phyloP scores from a whole-genome alignment of 2,329 filamentous ascomycete genomes.

The Fusarium sp. region DNA sequence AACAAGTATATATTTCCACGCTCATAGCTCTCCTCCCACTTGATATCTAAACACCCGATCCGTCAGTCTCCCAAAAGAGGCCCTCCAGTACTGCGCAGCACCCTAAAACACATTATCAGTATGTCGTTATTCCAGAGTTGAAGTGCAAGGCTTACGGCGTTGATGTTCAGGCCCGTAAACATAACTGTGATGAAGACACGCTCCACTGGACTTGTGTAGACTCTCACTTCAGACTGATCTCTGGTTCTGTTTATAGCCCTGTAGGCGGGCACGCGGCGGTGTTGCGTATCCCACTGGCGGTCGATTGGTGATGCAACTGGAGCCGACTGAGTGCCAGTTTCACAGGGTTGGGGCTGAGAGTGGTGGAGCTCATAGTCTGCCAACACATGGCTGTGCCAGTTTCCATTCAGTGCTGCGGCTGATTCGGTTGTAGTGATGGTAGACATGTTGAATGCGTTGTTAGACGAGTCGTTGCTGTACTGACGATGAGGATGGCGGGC shows the following conservation, averaged over 20 bases:
- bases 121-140: rapidly evolving
- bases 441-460: slow-evolving; percentile 5
- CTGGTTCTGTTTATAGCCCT: slow-evolving; percentile 9
- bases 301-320: neutral
- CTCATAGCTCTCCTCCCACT: slow-evolving; percentile 28
- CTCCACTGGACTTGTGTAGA: slow-evolving; percentile 18
- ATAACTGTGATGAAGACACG: slow-evolving; percentile 19
- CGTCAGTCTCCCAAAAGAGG: slow-evolving; percentile 20
- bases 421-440: slow-evolving; percentile 19
- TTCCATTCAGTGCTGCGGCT: neutral
- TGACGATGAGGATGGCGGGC: neutral
- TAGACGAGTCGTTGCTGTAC: neutral
- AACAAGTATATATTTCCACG: neutral
- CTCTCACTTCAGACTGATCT: slow-evolving; percentile 13
- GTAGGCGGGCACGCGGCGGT: slow-evolving; percentile 27
- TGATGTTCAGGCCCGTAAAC: slow-evolving; percentile 19
- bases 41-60: slow-evolving; percentile 28
- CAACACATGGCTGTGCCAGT: slow-evolving; percentile 12
- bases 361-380: slow-evolving; percentile 33
- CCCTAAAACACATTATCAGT: neutral
- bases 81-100: slow-evolving; percentile 29
- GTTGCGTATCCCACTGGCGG: slow-evolving; percentile 15
- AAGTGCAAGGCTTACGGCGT: slow-evolving; percentile 10
- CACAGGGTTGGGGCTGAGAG: neutral
- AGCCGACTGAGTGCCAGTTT: neutral